Base-by-base conservation (phyloP, 2,329 filamentous ascomycete species). In the Botrytis hyacinthi region DNA sequence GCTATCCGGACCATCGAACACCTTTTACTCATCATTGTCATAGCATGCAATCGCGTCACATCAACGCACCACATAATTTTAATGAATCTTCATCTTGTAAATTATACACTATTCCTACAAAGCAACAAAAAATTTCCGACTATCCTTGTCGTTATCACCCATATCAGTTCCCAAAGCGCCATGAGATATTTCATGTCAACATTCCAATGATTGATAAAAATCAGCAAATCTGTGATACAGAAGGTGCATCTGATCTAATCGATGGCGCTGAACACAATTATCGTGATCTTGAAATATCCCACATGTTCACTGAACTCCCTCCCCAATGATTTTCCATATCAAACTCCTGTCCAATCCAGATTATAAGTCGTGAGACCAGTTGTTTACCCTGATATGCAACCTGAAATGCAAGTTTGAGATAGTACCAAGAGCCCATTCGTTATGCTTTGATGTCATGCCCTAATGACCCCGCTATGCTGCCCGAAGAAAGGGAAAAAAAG, bases 361-460 rank as follows among this genome's bases (percentile, higher is more conserved):
- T 18, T 57, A 57, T 32, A 18, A 42, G 48, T 32, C 35, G 48
- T 32, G 66, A 68, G 66, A 68, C 66, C 48, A 57, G 12, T 42
- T 37, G 1, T 68, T 68, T 57, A 68, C 48, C 66, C 48, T 68
- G 32, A 18, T 68, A 42, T 68, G 48, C 26, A 68, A 42, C 35
- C 48, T 29, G n/a, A n/a, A 54, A 57, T 68, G 48, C 35, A 57
- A 42, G 18, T 57, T 32, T 32, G n/a, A 42, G 54, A 57, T 10
- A 57, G 57, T 42, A 42, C 40, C 6, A 57, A 22, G 48, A 68
- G 22, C 48, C 48, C 66, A 5, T 68, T 10, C 26, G 22, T 57
- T 32, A 54, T 68, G 35, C 35, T 57, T 18, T 63, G 44, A 12
- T 68, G 12, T 35, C 26, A 57, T 54, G 48, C 48, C 48, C 29